Conservation (phyloP, 495 filamentous ascomycete species). For the Trichoderma asperelloides region DNA sequence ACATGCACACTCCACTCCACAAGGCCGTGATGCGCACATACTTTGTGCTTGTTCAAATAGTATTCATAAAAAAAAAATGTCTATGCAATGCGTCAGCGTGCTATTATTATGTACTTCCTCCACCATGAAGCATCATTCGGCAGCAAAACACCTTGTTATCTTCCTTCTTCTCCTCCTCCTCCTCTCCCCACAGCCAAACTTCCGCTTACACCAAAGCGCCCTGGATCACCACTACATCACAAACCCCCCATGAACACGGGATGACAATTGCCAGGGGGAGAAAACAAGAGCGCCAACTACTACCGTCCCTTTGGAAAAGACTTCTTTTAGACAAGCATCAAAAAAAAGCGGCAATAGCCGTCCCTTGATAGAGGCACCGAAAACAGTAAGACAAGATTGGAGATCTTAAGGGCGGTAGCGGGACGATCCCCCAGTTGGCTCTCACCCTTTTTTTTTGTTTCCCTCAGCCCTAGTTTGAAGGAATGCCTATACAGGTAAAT, state of each 20-base stretch:
- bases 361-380: not conserved
- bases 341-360: not conserved
- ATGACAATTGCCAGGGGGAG: too few species aligned
- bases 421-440: not conserved
- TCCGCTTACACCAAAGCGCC: too few species aligned
- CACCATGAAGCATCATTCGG: not conserved
- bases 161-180: not conserved
- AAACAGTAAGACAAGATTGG: not conserved
- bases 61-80: too few species aligned
- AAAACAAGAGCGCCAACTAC: too few species aligned
- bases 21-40: too few species aligned
- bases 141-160: not conserved
- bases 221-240: too few species aligned
- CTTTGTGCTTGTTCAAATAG: too few species aligned
- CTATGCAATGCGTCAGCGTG: not conserved
- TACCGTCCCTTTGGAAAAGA: too few species aligned
- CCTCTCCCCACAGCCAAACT: not conserved
- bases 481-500: too few species aligned
- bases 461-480: not conserved
- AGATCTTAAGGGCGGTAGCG: slow-evolving; percentile 1
- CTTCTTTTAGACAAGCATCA: too few species aligned
- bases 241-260: too few species aligned
- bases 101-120: not conserved
- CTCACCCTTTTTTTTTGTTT: not conserved
- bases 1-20: too few species aligned